Percentiles rank a stretch among this genome's conserved stretches.
Conservation (phyloP, 495 filamentous ascomycete genomes). For the Xylaria cubensis region DNA sequence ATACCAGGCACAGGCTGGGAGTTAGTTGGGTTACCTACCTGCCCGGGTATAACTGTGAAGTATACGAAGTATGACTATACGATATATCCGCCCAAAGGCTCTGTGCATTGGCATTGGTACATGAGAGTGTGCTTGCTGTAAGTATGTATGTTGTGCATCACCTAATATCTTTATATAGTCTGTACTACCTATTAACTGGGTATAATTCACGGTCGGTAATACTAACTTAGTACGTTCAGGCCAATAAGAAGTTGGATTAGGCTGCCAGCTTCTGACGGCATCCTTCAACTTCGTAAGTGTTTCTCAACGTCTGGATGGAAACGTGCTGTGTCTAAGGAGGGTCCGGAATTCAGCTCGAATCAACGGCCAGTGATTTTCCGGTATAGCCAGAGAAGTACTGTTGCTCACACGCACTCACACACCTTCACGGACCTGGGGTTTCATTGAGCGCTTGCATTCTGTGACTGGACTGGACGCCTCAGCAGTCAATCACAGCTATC, state of each 20-base stretch:
- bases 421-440: slow-evolving; percentile 23
- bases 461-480: slow-evolving; percentile 22
- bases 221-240: background rate
- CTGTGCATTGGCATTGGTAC: background rate
- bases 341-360: slow-evolving; percentile 6
- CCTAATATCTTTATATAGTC: slow-evolving; percentile 20
- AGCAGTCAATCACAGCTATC: slow-evolving; percentile 19
- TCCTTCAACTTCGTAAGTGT: background rate
- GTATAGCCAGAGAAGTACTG: slow-evolving; percentile 7
- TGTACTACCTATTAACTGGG: background rate
- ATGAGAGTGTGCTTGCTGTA: background rate
- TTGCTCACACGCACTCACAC: slow-evolving; percentile 19
- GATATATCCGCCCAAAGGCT: slow-evolving; percentile 4
- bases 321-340: background rate
- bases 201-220: slow-evolving; percentile 4
- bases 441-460: slow-evolving; percentile 28
- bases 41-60: background rate
- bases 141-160: slow-evolving; percentile 17
- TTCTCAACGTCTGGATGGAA: background rate
- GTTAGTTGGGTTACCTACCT: background rate
- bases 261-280: slow-evolving; percentile 11
- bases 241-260: background rate
- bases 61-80: background rate
- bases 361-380: background rate
- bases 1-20: slow-evolving; percentile 19